A percentile compares a stretch with the other conserved stretches of the same genome.
phyloP scores from a whole-genome alignment of 2,329 filamentous ascomycete genomes.

The Nothophaeocryptopus gaeumannii region DNA sequence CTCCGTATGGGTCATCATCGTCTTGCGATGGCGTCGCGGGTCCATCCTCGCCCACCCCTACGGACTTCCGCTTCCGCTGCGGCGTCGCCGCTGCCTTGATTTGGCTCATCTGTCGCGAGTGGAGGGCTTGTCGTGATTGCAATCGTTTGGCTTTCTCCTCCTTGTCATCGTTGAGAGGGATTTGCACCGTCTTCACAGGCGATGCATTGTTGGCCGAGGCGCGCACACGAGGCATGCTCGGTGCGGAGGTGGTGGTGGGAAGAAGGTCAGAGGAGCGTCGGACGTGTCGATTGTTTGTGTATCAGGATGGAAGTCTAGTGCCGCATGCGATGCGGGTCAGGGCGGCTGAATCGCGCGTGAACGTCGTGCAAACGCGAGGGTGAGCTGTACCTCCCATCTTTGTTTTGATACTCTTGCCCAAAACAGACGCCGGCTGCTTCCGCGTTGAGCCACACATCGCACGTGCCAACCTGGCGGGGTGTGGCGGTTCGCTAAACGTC shows the following conservation, averaged over 20 bases:
- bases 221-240: constrained; percentile 38
- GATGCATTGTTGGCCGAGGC: constrained; percentile 49
- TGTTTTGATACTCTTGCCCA: too few relatives aligned
- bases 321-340: background rate
- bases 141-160: constrained; percentile 86
- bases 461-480: too few relatives aligned
- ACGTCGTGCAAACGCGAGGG: background rate
- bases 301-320: constrained; percentile 4
- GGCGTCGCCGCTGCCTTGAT: constrained; percentile 71
- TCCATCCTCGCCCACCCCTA: constrained; percentile 38
- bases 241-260: background rate
- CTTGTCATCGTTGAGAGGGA: constrained; percentile 93
- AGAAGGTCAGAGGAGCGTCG: constrained; percentile 2
- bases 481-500: too few relatives aligned
- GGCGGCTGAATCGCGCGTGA: constrained; percentile 10
- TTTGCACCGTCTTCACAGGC: constrained; percentile 59
- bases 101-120: constrained; percentile 89
- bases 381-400: too few relatives aligned
- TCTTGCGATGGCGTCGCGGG: constrained; percentile 54
- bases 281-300: background rate
- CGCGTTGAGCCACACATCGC: too few relatives aligned
- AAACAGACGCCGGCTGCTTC: too few relatives aligned
- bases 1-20: constrained; percentile 49
- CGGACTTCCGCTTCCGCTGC: constrained; percentile 46
- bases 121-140: constrained; percentile 80